Conservation (phyloP, 2,329 filamentous ascomycete genomes). For the Monilinia vaccinii-corymbosi region DNA sequence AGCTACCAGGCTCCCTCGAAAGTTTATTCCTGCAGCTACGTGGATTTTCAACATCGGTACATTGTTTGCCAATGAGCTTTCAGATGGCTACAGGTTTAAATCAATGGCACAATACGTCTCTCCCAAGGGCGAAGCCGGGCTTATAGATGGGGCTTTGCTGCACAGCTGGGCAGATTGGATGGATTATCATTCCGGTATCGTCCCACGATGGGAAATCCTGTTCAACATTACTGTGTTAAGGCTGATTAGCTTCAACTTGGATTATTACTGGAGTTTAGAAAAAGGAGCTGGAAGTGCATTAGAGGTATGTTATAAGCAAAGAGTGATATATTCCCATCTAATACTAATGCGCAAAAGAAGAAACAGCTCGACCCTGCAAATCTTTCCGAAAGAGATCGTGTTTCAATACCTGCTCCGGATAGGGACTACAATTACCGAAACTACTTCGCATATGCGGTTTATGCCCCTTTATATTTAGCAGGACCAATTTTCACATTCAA, state of each 20-base stretch:
- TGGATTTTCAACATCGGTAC: slow-evolving; percentile 85
- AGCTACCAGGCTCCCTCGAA: slow-evolving; percentile 60
- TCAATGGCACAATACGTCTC: slow-evolving; percentile 48
- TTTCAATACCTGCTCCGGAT: slow-evolving; percentile 62
- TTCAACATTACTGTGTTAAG: slow-evolving; percentile 94
- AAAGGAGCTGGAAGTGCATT: slow-evolving; percentile 54
- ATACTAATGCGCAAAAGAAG: slow-evolving; percentile 76
- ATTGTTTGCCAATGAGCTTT: slow-evolving; percentile 85
- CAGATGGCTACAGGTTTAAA: slow-evolving; percentile 64
- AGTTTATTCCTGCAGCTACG: slow-evolving; percentile 63
- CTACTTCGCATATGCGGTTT: slow-evolving; percentile 82
- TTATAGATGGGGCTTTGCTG: slow-evolving; percentile 8
- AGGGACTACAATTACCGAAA: slow-evolving; percentile 72
- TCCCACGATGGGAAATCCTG: slow-evolving; percentile 88
- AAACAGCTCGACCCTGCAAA: slow-evolving; percentile 84
- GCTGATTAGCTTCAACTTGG: slow-evolving; percentile 92
- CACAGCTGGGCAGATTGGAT: slow-evolving; percentile 56
- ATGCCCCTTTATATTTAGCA: slow-evolving; percentile 85
- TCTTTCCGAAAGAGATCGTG: slow-evolving; percentile 81
- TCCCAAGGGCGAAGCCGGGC: slow-evolving; percentile 12
- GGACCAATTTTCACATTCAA: slow-evolving; percentile 97
- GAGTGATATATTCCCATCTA: background rate
- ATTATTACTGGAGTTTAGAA: slow-evolving; percentile 87
- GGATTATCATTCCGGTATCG: slow-evolving; percentile 74
- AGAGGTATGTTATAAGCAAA: slow-evolving; percentile 55